Conservation (phyloP, 495 filamentous ascomycete species). For the Lepidopterella palustris region DNA sequence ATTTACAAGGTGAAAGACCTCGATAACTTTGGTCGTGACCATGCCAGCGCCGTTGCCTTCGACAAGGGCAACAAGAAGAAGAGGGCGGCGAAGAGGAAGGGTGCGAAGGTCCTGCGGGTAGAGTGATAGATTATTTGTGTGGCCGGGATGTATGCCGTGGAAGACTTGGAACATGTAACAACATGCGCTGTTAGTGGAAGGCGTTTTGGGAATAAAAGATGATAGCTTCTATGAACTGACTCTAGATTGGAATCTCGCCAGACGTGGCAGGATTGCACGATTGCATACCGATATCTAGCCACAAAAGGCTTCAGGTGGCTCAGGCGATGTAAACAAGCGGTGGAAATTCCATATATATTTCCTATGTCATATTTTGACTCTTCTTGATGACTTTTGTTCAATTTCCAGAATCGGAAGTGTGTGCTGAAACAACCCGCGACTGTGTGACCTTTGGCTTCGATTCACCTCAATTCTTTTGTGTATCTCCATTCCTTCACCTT, state of each 20-base stretch:
- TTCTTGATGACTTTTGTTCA: background rate
- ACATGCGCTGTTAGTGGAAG: background rate
- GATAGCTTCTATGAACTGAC: too few relatives aligned
- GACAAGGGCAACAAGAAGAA: slow-evolving; percentile 93
- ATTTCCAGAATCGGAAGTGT: background rate
- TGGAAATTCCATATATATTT: background rate
- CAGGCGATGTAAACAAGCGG: background rate
- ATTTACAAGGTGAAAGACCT: slow-evolving; percentile 99
- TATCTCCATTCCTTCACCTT: too few relatives aligned
- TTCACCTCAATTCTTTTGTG: background rate
- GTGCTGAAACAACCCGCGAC: background rate
- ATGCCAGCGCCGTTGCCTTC: slow-evolving; percentile 76
- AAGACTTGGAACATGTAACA: slow-evolving; percentile 3
- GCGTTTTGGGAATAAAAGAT: background rate
- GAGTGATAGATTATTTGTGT: slow-evolving; percentile 50
- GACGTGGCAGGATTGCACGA: too few relatives aligned
- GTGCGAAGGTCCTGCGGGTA: slow-evolving; percentile 71
- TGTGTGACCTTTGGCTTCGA: background rate
- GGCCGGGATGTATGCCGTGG: background rate
- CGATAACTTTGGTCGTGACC: slow-evolving; percentile 90
- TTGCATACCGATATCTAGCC: too few relatives aligned
- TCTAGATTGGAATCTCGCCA: too few relatives aligned
- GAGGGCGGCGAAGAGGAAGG: slow-evolving; percentile 72
- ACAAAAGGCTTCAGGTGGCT: background rate
- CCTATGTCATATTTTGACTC: background rate